These are phyloP conservation scores for Tolypocladium ovalisporum DNA, from an alignment of 2,329 filamentous ascomycete species.

Conservation along the genomic window DNA sequence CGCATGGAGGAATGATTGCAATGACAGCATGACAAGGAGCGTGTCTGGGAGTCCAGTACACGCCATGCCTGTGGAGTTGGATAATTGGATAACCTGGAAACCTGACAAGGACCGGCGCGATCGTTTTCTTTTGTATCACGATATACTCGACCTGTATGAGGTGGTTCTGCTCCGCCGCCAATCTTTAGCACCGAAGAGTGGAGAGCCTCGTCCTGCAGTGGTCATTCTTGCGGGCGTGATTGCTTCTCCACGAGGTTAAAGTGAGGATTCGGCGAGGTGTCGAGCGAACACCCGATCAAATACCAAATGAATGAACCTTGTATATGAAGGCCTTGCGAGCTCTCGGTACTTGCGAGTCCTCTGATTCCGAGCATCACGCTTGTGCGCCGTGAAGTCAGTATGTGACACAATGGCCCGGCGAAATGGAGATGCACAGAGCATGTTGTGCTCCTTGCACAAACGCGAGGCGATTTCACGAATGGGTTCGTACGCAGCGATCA, in stretches of 20 bases:
- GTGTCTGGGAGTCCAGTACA: not conserved
- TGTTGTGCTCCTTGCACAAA: not conserved
- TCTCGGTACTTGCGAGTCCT: not conserved
- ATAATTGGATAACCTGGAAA: constrained; percentile 21
- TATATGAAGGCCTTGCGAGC: not conserved
- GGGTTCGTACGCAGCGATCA: not conserved
- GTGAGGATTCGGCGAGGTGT: constrained; percentile 52
- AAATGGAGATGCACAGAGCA: not conserved
- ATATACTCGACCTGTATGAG: constrained; percentile 32
- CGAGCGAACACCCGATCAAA: constrained; percentile 44
- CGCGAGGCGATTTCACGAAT: not conserved
- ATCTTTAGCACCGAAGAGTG: constrained; percentile 60
- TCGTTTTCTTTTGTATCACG: constrained; percentile 40
- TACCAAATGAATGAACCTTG: constrained; percentile 21
- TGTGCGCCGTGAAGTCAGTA: not conserved
- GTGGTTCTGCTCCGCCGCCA: constrained; percentile 53
- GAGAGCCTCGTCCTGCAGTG: constrained; percentile 26
- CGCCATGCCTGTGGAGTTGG: constrained; percentile 18
- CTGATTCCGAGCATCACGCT: not conserved
- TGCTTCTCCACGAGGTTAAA: constrained; percentile 59
- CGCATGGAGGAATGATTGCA: constrained; percentile 75
- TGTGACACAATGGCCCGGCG: not conserved
- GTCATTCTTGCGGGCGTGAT: constrained; percentile 21
- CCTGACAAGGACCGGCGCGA: constrained; percentile 15
- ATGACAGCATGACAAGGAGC: constrained; percentile 6